Conservation (phyloP, 176 grass and related monocot genomes). For the Puccinellia tenuiflora region DNA sequence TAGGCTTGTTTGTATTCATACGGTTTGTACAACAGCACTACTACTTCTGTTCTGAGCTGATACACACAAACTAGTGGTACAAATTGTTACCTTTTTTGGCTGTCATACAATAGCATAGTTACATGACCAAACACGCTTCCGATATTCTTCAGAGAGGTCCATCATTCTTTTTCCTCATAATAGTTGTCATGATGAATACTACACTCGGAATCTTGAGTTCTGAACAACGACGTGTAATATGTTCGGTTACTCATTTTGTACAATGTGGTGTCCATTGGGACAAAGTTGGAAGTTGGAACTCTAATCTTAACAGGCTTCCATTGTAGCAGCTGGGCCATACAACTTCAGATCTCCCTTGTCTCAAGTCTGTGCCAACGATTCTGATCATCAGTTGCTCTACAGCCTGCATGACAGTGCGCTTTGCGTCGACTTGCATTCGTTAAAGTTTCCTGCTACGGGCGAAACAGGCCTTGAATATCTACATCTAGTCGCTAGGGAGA, state of each 20-base stretch:
- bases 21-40: conserved; percentile 27
- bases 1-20: neutral
- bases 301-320: neutral
- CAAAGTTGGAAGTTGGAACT: neutral
- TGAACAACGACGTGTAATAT: neutral
- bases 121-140: neutral
- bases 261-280: neutral
- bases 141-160: conserved; percentile 18
- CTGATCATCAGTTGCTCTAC: neutral
- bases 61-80: conserved; percentile 13
- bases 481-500: no score
- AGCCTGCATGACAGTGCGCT: neutral
- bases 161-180: neutral
- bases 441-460: no score
- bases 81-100: conserved; percentile 7
- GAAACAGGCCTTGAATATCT: no score
- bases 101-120: conserved; percentile 21
- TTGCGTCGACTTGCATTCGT: neutral
- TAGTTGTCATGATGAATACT: neutral
- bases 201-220: neutral
- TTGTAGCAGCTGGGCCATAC: neutral
- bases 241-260: neutral
- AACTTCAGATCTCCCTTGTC: neutral
- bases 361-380: neutral
- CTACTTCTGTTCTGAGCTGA: conserved; percentile 21